phyloP scores from a whole-genome alignment of 495 filamentous ascomycete species.

The Penicillium coprophilum region DNA sequence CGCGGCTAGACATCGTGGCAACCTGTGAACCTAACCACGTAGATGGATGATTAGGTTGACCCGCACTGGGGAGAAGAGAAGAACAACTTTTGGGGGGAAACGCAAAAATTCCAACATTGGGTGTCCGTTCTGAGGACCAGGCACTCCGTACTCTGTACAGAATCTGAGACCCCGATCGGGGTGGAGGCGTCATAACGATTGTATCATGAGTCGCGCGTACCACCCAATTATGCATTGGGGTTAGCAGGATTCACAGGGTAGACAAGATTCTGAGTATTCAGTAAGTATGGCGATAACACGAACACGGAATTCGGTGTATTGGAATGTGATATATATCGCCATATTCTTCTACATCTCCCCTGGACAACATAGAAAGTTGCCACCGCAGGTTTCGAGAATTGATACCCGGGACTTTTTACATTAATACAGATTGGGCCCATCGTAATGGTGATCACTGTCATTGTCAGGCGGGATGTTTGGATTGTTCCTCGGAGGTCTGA shows the following conservation, averaged over 20 bases:
- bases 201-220: slow-evolving; percentile 18
- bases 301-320: background rate
- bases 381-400: background rate
- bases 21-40: background rate
- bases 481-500: slow-evolving; percentile 12
- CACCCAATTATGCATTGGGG: slow-evolving; percentile 2
- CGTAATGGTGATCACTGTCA: background rate
- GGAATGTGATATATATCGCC: slow-evolving; percentile 7
- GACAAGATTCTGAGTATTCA: background rate
- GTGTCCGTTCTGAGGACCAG: slow-evolving; percentile 1
- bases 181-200: slow-evolving; percentile 15
- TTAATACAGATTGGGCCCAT: no score
- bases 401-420: no score
- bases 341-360: background rate
- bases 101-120: background rate
- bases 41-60: background rate
- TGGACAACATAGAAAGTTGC: background rate
- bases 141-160: no score
- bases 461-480: background rate
- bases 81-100: background rate
- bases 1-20: slow-evolving; percentile 7
- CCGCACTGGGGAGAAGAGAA: background rate
- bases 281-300: background rate
- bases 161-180: slow-evolving; percentile 11
- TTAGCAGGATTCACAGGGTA: background rate